Percentiles rank a stretch among this genome's conserved stretches.
phyloP scores from a whole-genome alignment of 2,329 filamentous ascomycete genomes.

The Fusarium sacchari region DNA sequence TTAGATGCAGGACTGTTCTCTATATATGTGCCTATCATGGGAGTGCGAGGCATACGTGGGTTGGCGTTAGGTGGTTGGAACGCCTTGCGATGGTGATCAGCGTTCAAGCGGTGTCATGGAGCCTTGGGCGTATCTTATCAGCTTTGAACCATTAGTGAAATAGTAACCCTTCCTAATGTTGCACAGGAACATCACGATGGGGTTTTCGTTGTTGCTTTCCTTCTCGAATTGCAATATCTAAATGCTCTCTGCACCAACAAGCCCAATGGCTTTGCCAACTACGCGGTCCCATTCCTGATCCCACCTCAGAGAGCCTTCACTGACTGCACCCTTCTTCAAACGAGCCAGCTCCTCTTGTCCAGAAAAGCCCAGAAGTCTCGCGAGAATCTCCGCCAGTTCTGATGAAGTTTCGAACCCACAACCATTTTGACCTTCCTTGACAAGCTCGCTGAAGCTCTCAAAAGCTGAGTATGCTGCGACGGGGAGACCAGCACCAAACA shows the following conservation, averaged over 20 bases:
- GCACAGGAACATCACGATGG: not conserved
- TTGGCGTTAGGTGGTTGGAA: constrained; percentile 22
- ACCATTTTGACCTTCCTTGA: constrained; percentile 87
- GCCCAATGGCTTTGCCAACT: constrained; percentile 75
- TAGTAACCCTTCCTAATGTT: constrained; percentile 1
- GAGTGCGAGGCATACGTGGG: not conserved
- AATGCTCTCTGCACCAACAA: constrained; percentile 43
- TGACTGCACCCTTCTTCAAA: constrained; percentile 75
- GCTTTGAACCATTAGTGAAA: constrained; percentile 2
- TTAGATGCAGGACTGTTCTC: constrained; percentile 39
- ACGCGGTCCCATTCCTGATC: constrained; percentile 92
- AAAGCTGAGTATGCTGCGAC: constrained; percentile 89
- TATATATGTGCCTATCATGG: not conserved
- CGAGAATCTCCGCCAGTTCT: constrained; percentile 72
- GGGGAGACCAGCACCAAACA: constrained; percentile 94
- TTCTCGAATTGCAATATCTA: constrained; percentile 1
- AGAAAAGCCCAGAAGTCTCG: constrained; percentile 67
- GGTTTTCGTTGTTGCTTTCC: not conserved
- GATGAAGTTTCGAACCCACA: constrained; percentile 80
- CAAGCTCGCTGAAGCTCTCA: constrained; percentile 89
- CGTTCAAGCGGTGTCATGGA: constrained; percentile 37
- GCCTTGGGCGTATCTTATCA: constrained; percentile 27
- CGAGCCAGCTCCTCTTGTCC: constrained; percentile 64
- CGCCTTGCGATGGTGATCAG: constrained; percentile 13
- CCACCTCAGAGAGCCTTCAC: constrained; percentile 84